Percentiles rank a stretch among this genome's conserved stretches.
These are phyloP conservation scores for Backusella sp. DNA, from an alignment of 192 early-diverging fungal genomes.

Conservation along the genomic window DNA sequence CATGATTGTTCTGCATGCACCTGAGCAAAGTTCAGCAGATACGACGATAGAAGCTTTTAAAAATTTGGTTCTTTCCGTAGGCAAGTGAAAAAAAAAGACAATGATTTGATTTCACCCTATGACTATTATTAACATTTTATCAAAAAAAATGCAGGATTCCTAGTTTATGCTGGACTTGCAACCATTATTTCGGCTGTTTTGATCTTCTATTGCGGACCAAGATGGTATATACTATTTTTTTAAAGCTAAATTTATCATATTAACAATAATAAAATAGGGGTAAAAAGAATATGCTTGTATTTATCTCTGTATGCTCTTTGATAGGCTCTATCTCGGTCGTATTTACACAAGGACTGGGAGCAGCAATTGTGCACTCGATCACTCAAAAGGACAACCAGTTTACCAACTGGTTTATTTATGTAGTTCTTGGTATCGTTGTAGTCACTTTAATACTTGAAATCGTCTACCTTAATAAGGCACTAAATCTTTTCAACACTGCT, in stretches of 20 bases:
- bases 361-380: slow-evolving; percentile 86
- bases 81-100: not conserved
- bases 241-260: too few relatives aligned
- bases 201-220: slow-evolving; percentile 76
- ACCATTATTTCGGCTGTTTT: slow-evolving; percentile 61
- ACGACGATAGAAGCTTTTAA: slow-evolving; percentile 78
- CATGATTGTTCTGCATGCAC: slow-evolving; percentile 83
- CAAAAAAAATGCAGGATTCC: slow-evolving; percentile 44
- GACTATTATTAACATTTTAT: not conserved
- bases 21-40: slow-evolving; percentile 73
- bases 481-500: slow-evolving; percentile 90
- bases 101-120: not conserved
- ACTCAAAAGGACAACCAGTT: slow-evolving; percentile 78
- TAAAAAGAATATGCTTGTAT: slow-evolving; percentile 81
- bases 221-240: slow-evolving; percentile 31
- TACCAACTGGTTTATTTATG: slow-evolving; percentile 77
- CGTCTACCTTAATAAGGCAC: slow-evolving; percentile 97
- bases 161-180: slow-evolving; percentile 69
- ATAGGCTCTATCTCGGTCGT: slow-evolving; percentile 90
- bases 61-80: slow-evolving; percentile 25
- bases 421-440: slow-evolving; percentile 74
- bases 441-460: slow-evolving; percentile 85
- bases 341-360: slow-evolving; percentile 85
- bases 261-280: slow-evolving; percentile 40
- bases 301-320: slow-evolving; percentile 88